phyloP scores from a whole-genome alignment of 2,329 filamentous ascomycete species.

The Pezicula neosporulosa region DNA sequence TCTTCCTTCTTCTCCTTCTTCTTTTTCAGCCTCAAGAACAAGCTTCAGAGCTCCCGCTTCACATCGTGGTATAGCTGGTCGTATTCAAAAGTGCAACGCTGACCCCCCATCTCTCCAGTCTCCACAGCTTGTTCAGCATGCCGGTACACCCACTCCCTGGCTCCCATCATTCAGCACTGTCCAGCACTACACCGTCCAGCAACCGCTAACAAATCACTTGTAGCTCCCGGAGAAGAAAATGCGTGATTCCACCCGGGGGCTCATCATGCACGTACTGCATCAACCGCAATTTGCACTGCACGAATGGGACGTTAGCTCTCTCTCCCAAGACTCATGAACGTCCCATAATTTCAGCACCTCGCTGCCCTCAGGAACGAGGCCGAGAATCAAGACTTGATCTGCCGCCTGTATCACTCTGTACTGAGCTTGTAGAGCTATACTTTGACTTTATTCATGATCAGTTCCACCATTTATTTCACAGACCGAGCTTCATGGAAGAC shows the following conservation, averaged over 20 bases:
- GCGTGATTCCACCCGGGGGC: not conserved
- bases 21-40: not conserved
- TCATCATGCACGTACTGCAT: conserved; percentile 2
- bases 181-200: too few relatives aligned
- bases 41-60: too few relatives aligned
- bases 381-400: not conserved
- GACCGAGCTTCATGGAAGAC: conserved; percentile 13
- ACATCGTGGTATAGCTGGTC: not conserved
- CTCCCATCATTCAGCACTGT: not conserved
- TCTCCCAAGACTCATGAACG: not conserved
- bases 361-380: not conserved
- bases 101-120: not conserved
- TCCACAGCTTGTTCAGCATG: conserved; percentile 4
- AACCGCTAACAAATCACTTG: not conserved
- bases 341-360: not conserved
- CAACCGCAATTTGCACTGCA: not conserved
- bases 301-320: not conserved
- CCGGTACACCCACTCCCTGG: not conserved
- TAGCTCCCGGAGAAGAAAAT: conserved; percentile 7
- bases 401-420: conserved; percentile 2
- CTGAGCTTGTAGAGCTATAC: conserved; percentile 17
- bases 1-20: not conserved
- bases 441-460: conserved; percentile 21
- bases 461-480: conserved; percentile 20
- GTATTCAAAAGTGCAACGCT: too few relatives aligned